Evolutionary conservation across 2,329 filamentous ascomycete genomes (phyloP), one percentile per base, ranked within the genome.

Genomic region (Fusarium staphyleae): DNA sequence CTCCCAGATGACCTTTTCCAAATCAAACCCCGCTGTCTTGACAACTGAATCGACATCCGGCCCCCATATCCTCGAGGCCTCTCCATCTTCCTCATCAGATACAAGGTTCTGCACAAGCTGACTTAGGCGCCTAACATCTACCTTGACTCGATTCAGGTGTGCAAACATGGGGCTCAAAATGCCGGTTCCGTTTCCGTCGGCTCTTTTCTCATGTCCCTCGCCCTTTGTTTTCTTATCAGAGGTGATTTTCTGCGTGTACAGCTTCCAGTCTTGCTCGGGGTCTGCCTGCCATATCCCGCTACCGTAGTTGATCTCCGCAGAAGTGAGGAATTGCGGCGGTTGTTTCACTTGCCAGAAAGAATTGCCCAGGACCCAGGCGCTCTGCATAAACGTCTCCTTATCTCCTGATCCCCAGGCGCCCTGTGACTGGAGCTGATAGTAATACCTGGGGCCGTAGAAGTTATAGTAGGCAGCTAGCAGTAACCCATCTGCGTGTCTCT

Each of bases 251-350:
- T n/a, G 6, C 24, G 10, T 55, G 11, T 57, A 33, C 1, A 46
- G 12, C 5, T 51, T 54, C 64, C 62, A 66, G 5, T 66, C 64
- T 9, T 57, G 43, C 7, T 66, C 59, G 2, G 64, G 64, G 32
- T 66, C 64, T 2, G 64, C 64, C 22, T 66, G 64, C 64, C 64
- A 66, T 13, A 66, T 67, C 0, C 64, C 64, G 16, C 64, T 66
- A 0, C 64, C 64, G 14, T 60, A 66, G 22, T 66, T 62, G 19
- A 66, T 57, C 2, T 43, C 16, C 1, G 53, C 46, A 1, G 29
- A 22, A 1, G 59, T 57, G 1, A 66, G 46, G n/a, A 62, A 12
- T 18, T 48, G 2, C 1, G 64, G 48, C 1, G 48, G 42, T 13
- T 47, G 50, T 15, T 42, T 57, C 1, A 66, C 64, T 18, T 62